Base-by-base conservation (phyloP, 768 basidiomycete species). In the Tubosaeta sp. region DNA sequence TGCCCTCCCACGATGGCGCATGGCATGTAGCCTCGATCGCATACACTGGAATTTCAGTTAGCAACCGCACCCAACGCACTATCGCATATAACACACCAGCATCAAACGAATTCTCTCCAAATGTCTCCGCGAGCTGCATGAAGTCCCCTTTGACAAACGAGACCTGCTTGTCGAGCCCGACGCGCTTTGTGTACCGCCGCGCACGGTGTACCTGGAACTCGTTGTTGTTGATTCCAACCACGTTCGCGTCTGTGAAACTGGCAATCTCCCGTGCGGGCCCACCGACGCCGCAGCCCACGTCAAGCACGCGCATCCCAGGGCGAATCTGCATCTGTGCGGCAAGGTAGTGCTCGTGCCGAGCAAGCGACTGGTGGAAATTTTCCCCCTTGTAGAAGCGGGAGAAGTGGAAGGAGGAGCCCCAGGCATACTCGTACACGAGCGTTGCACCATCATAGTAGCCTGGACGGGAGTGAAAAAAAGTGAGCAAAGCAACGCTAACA, bases 11-110 rank as follows among this genome's bases (percentile, higher is more conserved):
- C 25, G 86, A 83, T 1, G 97, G 97, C 1, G 97, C 94, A 65
- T 99, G 97, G 33, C 88, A 88, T 26, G 97, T 99, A 1, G 97
- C 95, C 76, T 99, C 97, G 58, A 99, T 97, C 43, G 95, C 94
- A 65, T 97, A 95, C 31, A 94, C 92, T 91, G 50, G 6, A 37
- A 41, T 6, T 22, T 22, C 22, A 22, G 19, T 52, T 51, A n/a
- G 49, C 12, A 43, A n/a, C 25, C 53, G 12, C 45, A 52, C 14
- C 54, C 51, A 43, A 31, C 17, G 5, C 12, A 31, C 11, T 31
- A 34, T 29, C 22, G 17, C 41, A 6, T 10, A 53, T 25, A 49
- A 75, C 82, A 43, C 55, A 91, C 93, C 91, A 48, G 97, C 97
- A 74, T 99, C 97, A 63, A 98, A 97, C 48, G 81, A 84, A 64